Percentiles rank a stretch among this genome's conserved stretches.
These are phyloP conservation scores for Umbilicus rupestris DNA, from an alignment of 164 flowering plant genomes.

Conservation along the genomic window DNA sequence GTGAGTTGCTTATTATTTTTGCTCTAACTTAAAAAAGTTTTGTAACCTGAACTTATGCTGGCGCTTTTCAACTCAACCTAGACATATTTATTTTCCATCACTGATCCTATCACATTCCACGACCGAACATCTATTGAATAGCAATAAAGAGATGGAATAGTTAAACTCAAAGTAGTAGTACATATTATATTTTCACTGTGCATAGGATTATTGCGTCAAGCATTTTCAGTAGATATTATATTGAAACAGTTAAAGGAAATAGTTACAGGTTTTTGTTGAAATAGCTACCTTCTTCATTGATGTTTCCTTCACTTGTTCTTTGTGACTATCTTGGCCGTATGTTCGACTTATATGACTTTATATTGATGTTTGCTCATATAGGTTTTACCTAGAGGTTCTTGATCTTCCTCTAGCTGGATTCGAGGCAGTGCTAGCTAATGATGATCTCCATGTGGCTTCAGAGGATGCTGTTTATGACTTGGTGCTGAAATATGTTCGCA, in stretches of 20 bases:
- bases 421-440: conserved; percentile 36
- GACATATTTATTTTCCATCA: not conserved
- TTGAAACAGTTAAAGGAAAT: not conserved
- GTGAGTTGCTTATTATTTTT: conserved; percentile 9
- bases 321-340: not conserved
- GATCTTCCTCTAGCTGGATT: conserved; percentile 36
- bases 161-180: too few species aligned
- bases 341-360: not conserved
- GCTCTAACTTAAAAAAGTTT: not conserved
- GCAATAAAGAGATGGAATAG: conserved; percentile 25
- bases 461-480: conserved; percentile 40
- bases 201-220: not conserved
- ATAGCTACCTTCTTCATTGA: too few species aligned
- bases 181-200: not conserved
- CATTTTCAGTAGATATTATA: not conserved
- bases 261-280: not conserved
- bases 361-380: conserved; percentile 5
- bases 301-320: not conserved
- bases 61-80: not conserved
- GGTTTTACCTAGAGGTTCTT: conserved; percentile 32
- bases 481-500: conserved; percentile 35
- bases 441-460: conserved; percentile 36
- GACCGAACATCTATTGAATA: conserved; percentile 28
- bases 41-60: not conserved
- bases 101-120: conserved; percentile 32